These are phyloP conservation scores for Fistulina hepatica DNA, from an alignment of 1,284 basidiomycete genomes.

Conservation along the genomic window DNA sequence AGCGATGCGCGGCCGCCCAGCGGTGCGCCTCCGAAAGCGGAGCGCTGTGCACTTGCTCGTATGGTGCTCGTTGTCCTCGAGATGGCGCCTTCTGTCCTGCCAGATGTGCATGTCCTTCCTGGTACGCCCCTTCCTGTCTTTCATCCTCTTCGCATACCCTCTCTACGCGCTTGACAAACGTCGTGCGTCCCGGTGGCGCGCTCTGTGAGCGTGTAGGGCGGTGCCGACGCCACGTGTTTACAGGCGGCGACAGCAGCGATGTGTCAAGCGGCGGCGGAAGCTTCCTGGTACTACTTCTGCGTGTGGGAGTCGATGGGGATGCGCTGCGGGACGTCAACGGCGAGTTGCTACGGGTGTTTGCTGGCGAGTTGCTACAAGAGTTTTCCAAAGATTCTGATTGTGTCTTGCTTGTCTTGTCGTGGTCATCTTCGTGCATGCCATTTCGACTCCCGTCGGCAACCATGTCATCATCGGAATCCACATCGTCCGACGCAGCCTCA, in stretches of 20 bases:
- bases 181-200: conserved; percentile 29
- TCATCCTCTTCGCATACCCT: conserved; percentile 14
- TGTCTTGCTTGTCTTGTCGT: too few species aligned
- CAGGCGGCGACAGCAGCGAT: conserved; percentile 37
- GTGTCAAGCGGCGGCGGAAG: conserved; percentile 24
- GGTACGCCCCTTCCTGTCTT: conserved; percentile 14
- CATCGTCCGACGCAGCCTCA: conserved; percentile 32
- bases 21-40: background rate
- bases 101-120: conserved; percentile 5
- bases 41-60: background rate
- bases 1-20: conserved; percentile 17
- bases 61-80: background rate
- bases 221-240: conserved; percentile 35
- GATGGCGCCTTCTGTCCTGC: conserved; percentile 12
- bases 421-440: too few species aligned
- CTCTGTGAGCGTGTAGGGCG: conserved; percentile 34
- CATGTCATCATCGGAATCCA: too few species aligned
- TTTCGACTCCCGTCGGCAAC: too few species aligned
- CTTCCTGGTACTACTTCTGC: too few species aligned
- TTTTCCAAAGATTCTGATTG: too few species aligned
- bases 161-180: too few species aligned
- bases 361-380: too few species aligned
- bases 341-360: conserved; percentile 9
- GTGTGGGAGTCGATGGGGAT: too few species aligned
- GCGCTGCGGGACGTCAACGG: conserved; percentile 14